These are phyloP conservation scores for Citeromyces hawaiiensis DNA, from an alignment of 1,139 yeast genomes.

Conservation along the genomic window DNA sequence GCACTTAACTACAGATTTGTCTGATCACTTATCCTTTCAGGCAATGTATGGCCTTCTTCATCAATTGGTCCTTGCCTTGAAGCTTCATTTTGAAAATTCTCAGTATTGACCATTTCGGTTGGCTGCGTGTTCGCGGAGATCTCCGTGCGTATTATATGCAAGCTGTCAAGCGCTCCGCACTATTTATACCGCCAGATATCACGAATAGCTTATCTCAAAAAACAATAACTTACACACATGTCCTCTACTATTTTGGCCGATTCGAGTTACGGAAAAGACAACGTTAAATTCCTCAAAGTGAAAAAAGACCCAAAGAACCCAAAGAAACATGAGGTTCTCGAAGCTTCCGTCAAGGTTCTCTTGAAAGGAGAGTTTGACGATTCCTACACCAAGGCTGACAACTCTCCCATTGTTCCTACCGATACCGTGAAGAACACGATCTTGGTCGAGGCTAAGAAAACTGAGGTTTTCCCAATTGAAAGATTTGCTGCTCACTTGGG, in stretches of 20 bases:
- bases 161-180: too few relatives aligned
- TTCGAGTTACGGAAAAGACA: slow-evolving; percentile 80
- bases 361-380: slow-evolving; percentile 67
- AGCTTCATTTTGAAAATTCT: too few relatives aligned
- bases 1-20: too few relatives aligned
- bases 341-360: slow-evolving; percentile 67
- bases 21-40: too few relatives aligned
- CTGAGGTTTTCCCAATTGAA: slow-evolving; percentile 83
- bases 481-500: slow-evolving; percentile 79
- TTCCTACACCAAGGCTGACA: slow-evolving; percentile 80
- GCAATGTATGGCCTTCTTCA: too few relatives aligned
- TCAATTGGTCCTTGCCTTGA: too few relatives aligned
- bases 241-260: slow-evolving; percentile 15
- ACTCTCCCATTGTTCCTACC: slow-evolving; percentile 81
- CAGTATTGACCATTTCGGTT: too few relatives aligned
- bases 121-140: too few relatives aligned
- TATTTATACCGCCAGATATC: background rate
- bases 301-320: slow-evolving; percentile 64
- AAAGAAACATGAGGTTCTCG: slow-evolving; percentile 63
- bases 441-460: slow-evolving; percentile 65
- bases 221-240: background rate
- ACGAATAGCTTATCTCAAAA: background rate
- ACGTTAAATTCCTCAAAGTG: slow-evolving; percentile 83
- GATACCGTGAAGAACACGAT: slow-evolving; percentile 90
- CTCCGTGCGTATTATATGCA: too few relatives aligned